These are phyloP conservation scores for Pelargonium cotyledonis DNA, from an alignment of 441 rosid genomes.

Conservation along the genomic window DNA sequence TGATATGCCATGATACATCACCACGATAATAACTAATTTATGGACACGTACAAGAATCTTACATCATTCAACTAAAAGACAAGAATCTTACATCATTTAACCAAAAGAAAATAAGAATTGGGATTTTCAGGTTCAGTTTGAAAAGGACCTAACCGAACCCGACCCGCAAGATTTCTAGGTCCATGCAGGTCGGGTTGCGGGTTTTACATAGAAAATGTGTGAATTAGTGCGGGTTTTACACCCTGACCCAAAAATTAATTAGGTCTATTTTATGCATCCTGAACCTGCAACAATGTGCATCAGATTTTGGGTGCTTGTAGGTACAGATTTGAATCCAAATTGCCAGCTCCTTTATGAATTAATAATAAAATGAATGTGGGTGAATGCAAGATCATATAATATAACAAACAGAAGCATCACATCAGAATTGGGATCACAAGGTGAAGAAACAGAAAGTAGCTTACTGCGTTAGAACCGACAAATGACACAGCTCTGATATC, in stretches of 20 bases:
- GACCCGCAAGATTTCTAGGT: no score
- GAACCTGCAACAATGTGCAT: no score
- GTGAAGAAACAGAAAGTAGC: constrained; percentile 20
- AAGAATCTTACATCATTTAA: no score
- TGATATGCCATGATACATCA: background rate
- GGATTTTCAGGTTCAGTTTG: no score
- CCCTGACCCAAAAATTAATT: no score
- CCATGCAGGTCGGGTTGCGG: no score
- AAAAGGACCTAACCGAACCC: no score
- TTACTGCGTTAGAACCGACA: constrained; percentile 84
- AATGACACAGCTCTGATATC: constrained; percentile 79
- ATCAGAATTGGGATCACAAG: background rate
- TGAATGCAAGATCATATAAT: background rate
- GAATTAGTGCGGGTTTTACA: no score
- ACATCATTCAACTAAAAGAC: background rate
- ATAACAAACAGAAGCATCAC: background rate
- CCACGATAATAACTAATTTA: background rate
- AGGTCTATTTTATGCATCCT: no score
- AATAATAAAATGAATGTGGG: background rate
- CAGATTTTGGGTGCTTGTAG: no score
- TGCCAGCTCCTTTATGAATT: background rate
- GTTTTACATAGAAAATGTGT: no score
- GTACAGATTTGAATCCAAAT: background rate
- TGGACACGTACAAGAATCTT: background rate
- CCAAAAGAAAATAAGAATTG: no score